Percentiles rank a stretch among this genome's conserved stretches.
These are phyloP conservation scores for Chlamydomonas eustigma DNA, from an alignment of 139 green algal genomes.

Conservation along the genomic window DNA sequence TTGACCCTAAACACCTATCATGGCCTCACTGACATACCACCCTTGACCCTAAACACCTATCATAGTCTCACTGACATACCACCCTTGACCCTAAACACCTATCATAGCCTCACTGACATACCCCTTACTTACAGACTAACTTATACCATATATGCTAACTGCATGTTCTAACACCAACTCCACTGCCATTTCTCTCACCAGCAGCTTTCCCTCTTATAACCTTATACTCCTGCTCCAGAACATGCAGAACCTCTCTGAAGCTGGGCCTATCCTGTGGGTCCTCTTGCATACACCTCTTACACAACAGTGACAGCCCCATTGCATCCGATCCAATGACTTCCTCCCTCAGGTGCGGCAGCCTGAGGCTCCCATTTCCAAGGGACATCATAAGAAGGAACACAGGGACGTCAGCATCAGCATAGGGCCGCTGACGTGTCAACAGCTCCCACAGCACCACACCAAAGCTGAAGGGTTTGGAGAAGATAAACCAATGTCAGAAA, in stretches of 20 bases:
- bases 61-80: too few relatives aligned
- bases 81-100: too few relatives aligned
- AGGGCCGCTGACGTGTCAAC: constrained; percentile 44
- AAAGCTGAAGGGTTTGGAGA: too few relatives aligned
- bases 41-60: too few relatives aligned
- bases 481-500: too few relatives aligned
- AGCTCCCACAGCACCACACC: constrained; percentile 57
- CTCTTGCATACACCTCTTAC: constrained; percentile 36
- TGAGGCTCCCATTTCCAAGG: constrained; percentile 39
- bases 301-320: constrained; percentile 24
- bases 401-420: constrained; percentile 42
- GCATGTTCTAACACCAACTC: background rate
- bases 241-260: constrained; percentile 46
- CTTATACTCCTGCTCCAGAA: constrained; percentile 49
- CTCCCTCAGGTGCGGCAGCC: background rate
- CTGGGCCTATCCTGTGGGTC: constrained; percentile 31
- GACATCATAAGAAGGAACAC: constrained; percentile 47
- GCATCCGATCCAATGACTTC: background rate
- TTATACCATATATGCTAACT: background rate
- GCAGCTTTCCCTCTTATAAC: constrained; percentile 25
- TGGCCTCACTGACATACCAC: too few relatives aligned
- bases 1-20: too few relatives aligned
- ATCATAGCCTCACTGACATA: too few relatives aligned
- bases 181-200: constrained; percentile 2
- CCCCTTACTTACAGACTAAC: background rate